Base-by-base conservation (phyloP, 2,329 filamentous ascomycete species). In the Coniella vitis region DNA sequence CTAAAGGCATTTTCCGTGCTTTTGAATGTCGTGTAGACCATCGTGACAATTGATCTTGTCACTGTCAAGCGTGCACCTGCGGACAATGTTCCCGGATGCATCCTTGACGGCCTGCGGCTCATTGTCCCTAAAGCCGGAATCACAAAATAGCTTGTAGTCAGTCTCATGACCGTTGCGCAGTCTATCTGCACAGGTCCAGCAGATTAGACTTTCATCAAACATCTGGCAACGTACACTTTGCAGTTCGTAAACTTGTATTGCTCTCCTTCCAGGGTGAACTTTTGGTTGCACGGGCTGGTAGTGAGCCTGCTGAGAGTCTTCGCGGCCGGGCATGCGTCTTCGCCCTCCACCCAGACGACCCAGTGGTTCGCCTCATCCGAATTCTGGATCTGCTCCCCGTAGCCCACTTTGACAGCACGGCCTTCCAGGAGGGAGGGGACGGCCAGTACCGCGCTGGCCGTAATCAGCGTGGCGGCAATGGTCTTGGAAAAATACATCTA, bases 21-120 rank as follows among this genome's bases (percentile, higher is more conserved):
- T 45, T 12, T n/a, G 17, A 16, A 45, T 45, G 14, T 45, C 42
- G 29, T 78, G 74, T 51, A 52, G 20, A 25, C 32, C 31, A 22
- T 44, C 39, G n/a, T 60, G 45, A 43, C 54, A 56, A 19, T 38
- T 49, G 19, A 55, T 57, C 47, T 57, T 56, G 32, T 57, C 48
- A 3, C 31, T 25, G 13, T 55, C 45, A 4, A 46, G 21, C 1
- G n/a, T 39, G 19, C 52, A 55, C 5, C 36, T 16, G 31, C 49
- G 40, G 32, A 55, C 46, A 8, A 36, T 39, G 1, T 41, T 46
- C 7, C 52, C 55, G 20, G 43, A 32, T 53, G 47, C 36, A 52
- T 56, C 22, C 38, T 42, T 42, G 38, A 45, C 19, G 3, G 42
- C 32, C 42, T 35, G 29, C 19, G 42, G 42, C 14, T 45, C 42